phyloP scores from a whole-genome alignment of 2,329 filamentous ascomycete genomes.

The Fusarium guadeloupense region DNA sequence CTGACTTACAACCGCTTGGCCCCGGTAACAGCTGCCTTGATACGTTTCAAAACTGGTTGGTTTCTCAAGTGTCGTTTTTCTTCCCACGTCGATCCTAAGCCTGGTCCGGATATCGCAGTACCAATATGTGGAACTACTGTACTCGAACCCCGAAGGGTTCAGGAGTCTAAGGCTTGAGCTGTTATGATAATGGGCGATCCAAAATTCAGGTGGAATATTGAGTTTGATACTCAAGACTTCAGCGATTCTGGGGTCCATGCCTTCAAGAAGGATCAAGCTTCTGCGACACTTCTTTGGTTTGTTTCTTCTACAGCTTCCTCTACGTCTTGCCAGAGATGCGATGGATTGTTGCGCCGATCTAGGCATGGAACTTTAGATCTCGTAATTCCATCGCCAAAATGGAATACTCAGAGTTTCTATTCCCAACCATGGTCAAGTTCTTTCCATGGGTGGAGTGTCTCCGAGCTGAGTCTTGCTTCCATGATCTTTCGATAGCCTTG shows the following conservation, averaged over 20 bases:
- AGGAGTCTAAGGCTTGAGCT: fast-evolving
- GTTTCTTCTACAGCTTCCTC: not conserved
- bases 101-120: too few relatives aligned
- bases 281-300: not conserved
- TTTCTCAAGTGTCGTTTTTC: too few relatives aligned
- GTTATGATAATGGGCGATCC: not conserved
- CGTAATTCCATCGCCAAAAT: not conserved
- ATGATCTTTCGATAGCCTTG: not conserved
- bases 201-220: not conserved
- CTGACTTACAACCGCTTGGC: too few relatives aligned
- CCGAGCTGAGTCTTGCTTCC: not conserved
- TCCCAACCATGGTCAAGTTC: not conserved
- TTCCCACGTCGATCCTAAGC: too few relatives aligned
- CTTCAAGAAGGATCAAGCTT: not conserved
- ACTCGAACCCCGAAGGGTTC: not conserved
- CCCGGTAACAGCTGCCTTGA: not conserved
- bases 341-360: not conserved
- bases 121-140: not conserved
- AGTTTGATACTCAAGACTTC: not conserved
- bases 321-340: not conserved
- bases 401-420: not conserved
- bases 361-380: not conserved
- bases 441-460: not conserved
- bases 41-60: too few relatives aligned
- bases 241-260: not conserved